Percentiles rank a stretch among this genome's conserved stretches.
These are phyloP conservation scores for Zhuliangozyma blackwelliae DNA, from an alignment of 1,139 yeast species.

Conservation along the genomic window DNA sequence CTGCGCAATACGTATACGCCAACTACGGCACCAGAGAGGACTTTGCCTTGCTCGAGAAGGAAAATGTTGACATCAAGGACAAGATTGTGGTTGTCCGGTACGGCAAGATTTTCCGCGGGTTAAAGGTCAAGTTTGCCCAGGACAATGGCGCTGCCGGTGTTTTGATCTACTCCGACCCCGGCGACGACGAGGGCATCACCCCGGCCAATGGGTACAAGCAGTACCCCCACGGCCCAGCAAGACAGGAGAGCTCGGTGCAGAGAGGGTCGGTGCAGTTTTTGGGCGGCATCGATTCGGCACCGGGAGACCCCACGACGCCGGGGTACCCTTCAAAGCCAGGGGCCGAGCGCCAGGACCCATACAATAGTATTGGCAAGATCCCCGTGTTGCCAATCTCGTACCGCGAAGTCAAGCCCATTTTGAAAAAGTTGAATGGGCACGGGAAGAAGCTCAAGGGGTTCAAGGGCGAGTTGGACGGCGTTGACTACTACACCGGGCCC, in stretches of 20 bases:
- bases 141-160: conserved; percentile 45
- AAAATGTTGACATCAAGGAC: conserved; percentile 36
- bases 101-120: conserved; percentile 40
- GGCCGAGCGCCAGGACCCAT: conserved; percentile 40
- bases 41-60: conserved; percentile 27
- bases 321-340: conserved; percentile 69
- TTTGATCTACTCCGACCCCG: conserved; percentile 42
- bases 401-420: conserved; percentile 44
- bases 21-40: conserved; percentile 40
- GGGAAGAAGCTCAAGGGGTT: conserved; percentile 30
- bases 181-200: conserved; percentile 40
- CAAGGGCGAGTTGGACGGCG: conserved; percentile 41
- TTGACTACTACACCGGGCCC: conserved; percentile 42
- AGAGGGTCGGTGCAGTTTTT: conserved; percentile 81
- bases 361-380: conserved; percentile 39
- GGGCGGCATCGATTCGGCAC: conserved; percentile 53
- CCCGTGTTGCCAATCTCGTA: conserved; percentile 46
- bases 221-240: conserved; percentile 45
- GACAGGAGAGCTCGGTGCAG: conserved; percentile 57
- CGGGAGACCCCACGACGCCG: conserved; percentile 92
- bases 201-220: conserved; percentile 42
- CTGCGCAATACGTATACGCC: conserved; percentile 41
- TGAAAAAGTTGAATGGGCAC: conserved; percentile 39
- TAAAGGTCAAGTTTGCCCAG: conserved; percentile 47
- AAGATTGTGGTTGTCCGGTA: conserved; percentile 42